Conservation (phyloP, 1,284 basidiomycete genomes). For the Xerocomus cyaneibrunnescens region DNA sequence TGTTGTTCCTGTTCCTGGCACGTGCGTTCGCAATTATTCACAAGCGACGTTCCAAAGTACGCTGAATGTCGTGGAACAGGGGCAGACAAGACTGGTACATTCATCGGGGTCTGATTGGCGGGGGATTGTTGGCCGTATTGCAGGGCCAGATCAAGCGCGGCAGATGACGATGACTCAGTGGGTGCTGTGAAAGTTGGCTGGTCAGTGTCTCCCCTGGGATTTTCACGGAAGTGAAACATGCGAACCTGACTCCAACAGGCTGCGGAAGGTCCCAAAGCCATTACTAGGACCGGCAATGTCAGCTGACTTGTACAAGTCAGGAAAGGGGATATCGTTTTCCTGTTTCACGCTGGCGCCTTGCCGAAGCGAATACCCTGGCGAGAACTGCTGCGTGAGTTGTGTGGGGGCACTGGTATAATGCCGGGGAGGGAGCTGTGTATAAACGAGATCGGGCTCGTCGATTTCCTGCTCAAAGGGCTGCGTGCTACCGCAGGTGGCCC, state of each 20-base stretch:
- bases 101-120: constrained; percentile 24
- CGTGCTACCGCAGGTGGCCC: constrained; percentile 14
- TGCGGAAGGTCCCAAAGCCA: constrained; percentile 21
- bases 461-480: constrained; percentile 30
- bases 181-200: constrained; percentile 18
- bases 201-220: constrained; percentile 8
- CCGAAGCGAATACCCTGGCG: constrained; percentile 26
- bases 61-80: constrained; percentile 37
- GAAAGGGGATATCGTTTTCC: constrained; percentile 30
- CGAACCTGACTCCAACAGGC: constrained; percentile 35
- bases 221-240: constrained; percentile 4
- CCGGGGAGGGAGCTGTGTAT: constrained; percentile 24
- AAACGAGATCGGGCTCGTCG: constrained; percentile 28
- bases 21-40: constrained; percentile 37
- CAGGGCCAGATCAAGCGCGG: constrained; percentile 27
- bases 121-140: constrained; percentile 28
- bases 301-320: constrained; percentile 28
- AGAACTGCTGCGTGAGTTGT: constrained; percentile 27
- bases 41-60: constrained; percentile 32
- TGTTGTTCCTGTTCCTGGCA: constrained; percentile 41
- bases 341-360: constrained; percentile 31
- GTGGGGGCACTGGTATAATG: constrained; percentile 25
- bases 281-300: constrained; percentile 29
- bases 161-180: constrained; percentile 18
- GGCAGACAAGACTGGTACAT: constrained; percentile 28